A percentile compares a stretch with the other conserved stretches of the same genome.
Conservation (phyloP, 345 rosid genomes). For the Citrus reticulata region DNA sequence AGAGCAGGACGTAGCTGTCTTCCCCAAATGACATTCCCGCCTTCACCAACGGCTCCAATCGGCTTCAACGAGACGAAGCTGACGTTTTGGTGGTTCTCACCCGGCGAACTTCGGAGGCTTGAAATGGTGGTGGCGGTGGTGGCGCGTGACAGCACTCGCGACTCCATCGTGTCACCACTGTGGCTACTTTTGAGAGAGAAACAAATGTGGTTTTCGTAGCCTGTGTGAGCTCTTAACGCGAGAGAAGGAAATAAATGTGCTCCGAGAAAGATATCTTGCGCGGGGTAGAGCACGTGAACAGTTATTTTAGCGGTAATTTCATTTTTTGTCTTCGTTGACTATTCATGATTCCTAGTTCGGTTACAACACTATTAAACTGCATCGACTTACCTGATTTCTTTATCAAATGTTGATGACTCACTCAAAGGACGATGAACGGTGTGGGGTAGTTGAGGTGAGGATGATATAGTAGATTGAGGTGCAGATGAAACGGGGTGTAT, state of each 20-base stretch:
- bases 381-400: neutral
- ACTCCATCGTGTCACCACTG: conserved; percentile 51
- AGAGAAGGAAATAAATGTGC: conserved; percentile 8
- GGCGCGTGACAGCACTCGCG: conserved; percentile 76
- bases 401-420: neutral
- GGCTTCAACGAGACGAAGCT: conserved; percentile 34
- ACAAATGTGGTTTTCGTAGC: conserved; percentile 11
- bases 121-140: conserved; percentile 43
- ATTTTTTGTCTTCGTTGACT: neutral
- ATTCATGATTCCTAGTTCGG: neutral
- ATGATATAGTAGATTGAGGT: neutral
- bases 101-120: conserved; percentile 25
- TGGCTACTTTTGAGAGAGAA: neutral
- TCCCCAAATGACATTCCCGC: conserved; percentile 75
- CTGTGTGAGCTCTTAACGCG: conserved; percentile 19
- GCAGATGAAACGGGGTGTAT: neutral
- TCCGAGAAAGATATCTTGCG: conserved; percentile 3
- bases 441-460: neutral
- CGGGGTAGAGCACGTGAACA: neutral
- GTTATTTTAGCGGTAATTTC: conserved; percentile 2
- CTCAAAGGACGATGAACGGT: neutral
- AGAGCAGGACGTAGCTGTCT: conserved; percentile 78
- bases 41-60: conserved; percentile 57
- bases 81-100: conserved; percentile 25
- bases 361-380: neutral